A percentile compares a stretch with the other conserved stretches of the same genome.
Conservation (phyloP, 768 basidiomycete species). For the Mycena olivaceomarginata region DNA sequence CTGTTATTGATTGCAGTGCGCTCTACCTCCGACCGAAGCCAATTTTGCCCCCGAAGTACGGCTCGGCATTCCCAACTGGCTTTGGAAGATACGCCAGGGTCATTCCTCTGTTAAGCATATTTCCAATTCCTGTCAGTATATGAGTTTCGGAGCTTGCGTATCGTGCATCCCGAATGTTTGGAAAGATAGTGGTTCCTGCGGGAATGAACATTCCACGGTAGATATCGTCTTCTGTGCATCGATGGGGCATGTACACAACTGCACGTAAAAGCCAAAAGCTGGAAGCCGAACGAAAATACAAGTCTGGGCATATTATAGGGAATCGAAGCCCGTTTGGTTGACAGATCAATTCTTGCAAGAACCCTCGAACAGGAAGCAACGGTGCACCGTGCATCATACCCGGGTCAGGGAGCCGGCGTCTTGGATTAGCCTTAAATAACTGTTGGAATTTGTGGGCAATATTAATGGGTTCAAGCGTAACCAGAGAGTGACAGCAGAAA, state of each 20-base stretch:
- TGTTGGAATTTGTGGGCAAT: conserved; percentile 10
- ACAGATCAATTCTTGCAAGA: conserved; percentile 1
- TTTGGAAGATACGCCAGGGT: not conserved
- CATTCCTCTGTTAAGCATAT: not conserved
- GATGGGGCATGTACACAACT: not conserved
- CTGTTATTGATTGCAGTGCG: too few relatives aligned
- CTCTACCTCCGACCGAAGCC: too few relatives aligned
- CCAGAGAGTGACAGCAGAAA: conserved; percentile 19
- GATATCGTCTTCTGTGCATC: conserved; percentile 1
- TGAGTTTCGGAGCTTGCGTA: not conserved
- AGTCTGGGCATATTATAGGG: not conserved
- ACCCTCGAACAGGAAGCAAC: conserved; percentile 2
- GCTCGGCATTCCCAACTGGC: too few relatives aligned
- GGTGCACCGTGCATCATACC: not conserved
- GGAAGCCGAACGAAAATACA: not conserved
- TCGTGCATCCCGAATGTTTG: not conserved
- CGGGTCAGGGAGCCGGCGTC: conserved; percentile 2
- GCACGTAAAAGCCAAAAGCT: not conserved
- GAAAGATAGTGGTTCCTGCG: not conserved
- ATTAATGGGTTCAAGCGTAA: conserved; percentile 12
- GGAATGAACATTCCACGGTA: not conserved
- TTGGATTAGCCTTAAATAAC: conserved; percentile 15
- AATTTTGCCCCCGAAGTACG: too few relatives aligned
- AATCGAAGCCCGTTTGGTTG: not conserved
- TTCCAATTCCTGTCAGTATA: not conserved